Evolutionary conservation across 1,284 basidiomycete species (phyloP).

Genomic region (Phlebopus sp.): DNA sequence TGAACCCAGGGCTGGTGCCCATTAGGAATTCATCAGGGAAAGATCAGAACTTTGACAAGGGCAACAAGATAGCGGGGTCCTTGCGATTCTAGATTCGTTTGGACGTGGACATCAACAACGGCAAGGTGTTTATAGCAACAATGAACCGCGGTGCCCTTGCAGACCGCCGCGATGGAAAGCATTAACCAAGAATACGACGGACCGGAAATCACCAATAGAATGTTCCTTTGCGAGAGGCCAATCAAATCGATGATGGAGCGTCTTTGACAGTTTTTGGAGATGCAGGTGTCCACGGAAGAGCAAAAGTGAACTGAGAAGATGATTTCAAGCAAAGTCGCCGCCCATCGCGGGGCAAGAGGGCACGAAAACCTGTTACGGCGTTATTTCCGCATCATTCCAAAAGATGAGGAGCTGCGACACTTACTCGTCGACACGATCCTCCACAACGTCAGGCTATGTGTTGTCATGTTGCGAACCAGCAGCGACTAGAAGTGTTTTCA

Average conservation of each 20-base stretch:
- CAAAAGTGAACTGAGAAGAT: no score
- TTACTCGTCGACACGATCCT: no score
- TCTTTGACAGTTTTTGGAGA: not conserved
- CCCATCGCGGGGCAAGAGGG: no score
- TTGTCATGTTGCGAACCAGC: no score
- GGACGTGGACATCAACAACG: no score
- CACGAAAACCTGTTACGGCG: no score
- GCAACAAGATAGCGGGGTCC: no score
- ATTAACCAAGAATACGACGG: not conserved
- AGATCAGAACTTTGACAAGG: not conserved
- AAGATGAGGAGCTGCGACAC: not conserved
- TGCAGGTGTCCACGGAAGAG: not conserved
- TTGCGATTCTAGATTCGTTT: no score
- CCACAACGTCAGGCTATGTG: no score
- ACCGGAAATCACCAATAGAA: not conserved
- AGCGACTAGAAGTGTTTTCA: conserved; percentile 1
- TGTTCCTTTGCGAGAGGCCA: not conserved
- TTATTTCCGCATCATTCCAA: not conserved
- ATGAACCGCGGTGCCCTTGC: no score
- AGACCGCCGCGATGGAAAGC: not conserved
- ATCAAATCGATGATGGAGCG: not conserved
- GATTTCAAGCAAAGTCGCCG: no score
- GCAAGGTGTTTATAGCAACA: no score
- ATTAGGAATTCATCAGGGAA: not conserved
- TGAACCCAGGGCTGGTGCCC: not conserved